Conservation (phyloP, 805 yeast species). For the Lachancea mirantina region DNA sequence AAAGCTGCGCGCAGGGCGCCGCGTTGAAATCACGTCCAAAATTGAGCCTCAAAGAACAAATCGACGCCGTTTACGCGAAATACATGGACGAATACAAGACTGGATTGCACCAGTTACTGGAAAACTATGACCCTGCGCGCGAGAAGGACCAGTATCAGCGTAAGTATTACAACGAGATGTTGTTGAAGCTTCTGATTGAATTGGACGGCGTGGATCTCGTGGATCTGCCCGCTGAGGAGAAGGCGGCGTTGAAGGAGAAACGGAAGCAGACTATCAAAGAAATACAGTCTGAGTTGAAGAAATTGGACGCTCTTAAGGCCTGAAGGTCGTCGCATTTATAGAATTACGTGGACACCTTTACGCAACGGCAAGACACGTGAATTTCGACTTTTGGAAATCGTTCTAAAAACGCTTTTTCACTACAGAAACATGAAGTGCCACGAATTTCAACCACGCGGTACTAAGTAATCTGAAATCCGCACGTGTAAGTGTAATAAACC, state of each 20-base stretch:
- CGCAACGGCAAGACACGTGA: too few species aligned
- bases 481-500: too few species aligned
- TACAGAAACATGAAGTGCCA: too few species aligned
- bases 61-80: conserved; percentile 21
- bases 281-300: conserved; percentile 52
- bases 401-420: too few species aligned
- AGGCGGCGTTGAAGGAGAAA: conserved; percentile 44
- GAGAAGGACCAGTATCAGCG: conserved; percentile 38
- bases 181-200: conserved; percentile 57
- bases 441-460: too few species aligned
- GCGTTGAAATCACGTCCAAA: conserved; percentile 12
- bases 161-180: conserved; percentile 57
- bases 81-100: conserved; percentile 23
- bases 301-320: conserved; percentile 38
- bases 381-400: too few species aligned
- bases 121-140: conserved; percentile 16
- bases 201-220: conserved; percentile 54
- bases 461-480: too few species aligned
- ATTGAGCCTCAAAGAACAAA: conserved; percentile 20
- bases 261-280: conserved; percentile 54
- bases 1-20: conserved; percentile 8
- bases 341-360: neutral
- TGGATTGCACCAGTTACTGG: conserved; percentile 17
- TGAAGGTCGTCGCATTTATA: neutral
- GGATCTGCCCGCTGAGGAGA: conserved; percentile 34